Evolutionary conservation across 2,329 filamentous ascomycete species (phyloP).

Genomic region (Trichoderma sp.): DNA sequence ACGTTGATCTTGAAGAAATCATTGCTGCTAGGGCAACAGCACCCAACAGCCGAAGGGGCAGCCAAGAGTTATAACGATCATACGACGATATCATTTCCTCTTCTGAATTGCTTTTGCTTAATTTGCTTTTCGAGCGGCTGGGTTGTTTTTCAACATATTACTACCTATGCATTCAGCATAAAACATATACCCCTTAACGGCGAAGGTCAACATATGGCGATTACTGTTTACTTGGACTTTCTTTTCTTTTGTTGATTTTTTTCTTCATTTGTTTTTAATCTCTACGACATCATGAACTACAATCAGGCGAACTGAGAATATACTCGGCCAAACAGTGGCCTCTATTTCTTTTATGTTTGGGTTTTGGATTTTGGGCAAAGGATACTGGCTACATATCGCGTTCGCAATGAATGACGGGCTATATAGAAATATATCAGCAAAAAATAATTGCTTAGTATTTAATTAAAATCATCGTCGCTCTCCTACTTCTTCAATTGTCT

Average conservation of each 20-base stretch:
- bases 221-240: neutral
- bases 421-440: constrained; percentile 1
- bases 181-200: constrained; percentile 7
- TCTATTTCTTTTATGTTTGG: neutral
- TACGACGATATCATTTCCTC: neutral
- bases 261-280: neutral
- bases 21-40: constrained; percentile 31
- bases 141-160: constrained; percentile 12
- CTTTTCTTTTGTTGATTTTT: neutral
- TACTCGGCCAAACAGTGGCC: neutral
- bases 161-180: constrained; percentile 1
- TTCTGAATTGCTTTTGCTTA: neutral
- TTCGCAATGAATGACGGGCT: neutral
- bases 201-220: constrained; percentile 11
- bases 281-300: constrained; percentile 2
- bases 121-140: neutral
- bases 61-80: constrained; percentile 12
- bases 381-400: neutral
- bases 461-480: constrained; percentile 1
- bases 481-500: neutral
- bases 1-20: constrained; percentile 43
- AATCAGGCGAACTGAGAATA: neutral
- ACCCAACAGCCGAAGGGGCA: constrained; percentile 25
- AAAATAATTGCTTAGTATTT: constrained; percentile 12
- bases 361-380: neutral